These are phyloP conservation scores for Pythium grandisporangium DNA, from an alignment of 352 stramenopile species.

Conservation along the genomic window DNA sequence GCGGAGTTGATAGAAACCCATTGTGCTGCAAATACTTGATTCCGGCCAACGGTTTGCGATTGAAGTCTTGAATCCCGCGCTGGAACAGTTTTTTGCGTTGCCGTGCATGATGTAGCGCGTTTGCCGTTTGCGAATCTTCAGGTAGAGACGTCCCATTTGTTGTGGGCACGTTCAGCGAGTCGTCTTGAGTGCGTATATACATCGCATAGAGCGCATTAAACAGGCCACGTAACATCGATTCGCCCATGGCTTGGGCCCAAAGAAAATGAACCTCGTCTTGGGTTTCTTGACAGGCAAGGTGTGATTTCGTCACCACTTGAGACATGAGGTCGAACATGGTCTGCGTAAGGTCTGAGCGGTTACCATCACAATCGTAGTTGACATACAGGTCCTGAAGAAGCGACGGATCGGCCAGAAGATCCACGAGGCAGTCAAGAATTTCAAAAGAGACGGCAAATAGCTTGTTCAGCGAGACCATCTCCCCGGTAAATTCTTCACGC, in stretches of 20 bases:
- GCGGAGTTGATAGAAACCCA: slow-evolving; percentile 61
- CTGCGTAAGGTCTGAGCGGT: slow-evolving; percentile 85
- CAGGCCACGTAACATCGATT: slow-evolving; percentile 54
- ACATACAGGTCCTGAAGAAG: slow-evolving; percentile 96
- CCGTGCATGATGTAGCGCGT: slow-evolving; percentile 44
- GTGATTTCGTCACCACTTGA: slow-evolving; percentile 54
- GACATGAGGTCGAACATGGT: slow-evolving; percentile 95
- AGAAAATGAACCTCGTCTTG: slow-evolving; percentile 63
- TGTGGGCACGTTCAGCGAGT: slow-evolving; percentile 4
- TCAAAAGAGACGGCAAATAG: slow-evolving; percentile 64
- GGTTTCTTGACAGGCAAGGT: slow-evolving; percentile 55
- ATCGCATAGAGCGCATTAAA: slow-evolving; percentile 76
- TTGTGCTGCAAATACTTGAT: slow-evolving; percentile 82
- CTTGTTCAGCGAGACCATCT: slow-evolving; percentile 34
- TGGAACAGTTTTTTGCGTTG: slow-evolving; percentile 81
- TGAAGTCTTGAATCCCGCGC: slow-evolving; percentile 91
- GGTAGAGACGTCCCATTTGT: slow-evolving; percentile 20
- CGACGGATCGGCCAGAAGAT: slow-evolving; percentile 93
- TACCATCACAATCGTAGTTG: slow-evolving; percentile 99
- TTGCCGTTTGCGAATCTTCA: slow-evolving; percentile 24
- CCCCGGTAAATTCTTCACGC: slow-evolving; percentile 52
- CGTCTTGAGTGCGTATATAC: slow-evolving; percentile 35
- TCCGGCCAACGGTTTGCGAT: slow-evolving; percentile 87
- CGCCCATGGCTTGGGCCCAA: slow-evolving; percentile 56
- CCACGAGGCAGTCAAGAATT: slow-evolving; percentile 89